phyloP scores from a whole-genome alignment of 257 asterid genomes.

The Cynanchum wilfordii region DNA sequence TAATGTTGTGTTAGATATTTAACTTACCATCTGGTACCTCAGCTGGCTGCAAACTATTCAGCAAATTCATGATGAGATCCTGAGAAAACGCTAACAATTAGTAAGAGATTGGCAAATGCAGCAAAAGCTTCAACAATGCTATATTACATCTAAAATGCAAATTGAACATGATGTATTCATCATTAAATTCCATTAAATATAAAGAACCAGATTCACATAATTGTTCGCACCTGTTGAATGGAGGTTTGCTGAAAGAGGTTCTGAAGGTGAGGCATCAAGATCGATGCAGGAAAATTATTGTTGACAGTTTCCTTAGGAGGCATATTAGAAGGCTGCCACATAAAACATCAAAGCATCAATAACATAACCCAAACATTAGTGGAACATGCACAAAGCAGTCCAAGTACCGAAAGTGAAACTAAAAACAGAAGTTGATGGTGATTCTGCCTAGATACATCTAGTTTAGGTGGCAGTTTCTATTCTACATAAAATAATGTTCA shows the following conservation, averaged over 20 bases:
- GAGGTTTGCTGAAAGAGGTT: conserved; percentile 95
- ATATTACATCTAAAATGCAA: conserved; percentile 1
- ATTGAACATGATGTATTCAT: not conserved
- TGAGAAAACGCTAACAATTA: conserved; percentile 27
- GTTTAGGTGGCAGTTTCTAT: not conserved
- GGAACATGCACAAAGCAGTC: conserved; percentile 11
- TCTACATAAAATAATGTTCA: not conserved
- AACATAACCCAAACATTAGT: conserved; percentile 4
- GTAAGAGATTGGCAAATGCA: conserved; percentile 15
- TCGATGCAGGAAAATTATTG: conserved; percentile 59
- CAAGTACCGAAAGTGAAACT: conserved; percentile 10
- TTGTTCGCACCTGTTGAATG: conserved; percentile 65
- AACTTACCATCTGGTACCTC: conserved; percentile 44
- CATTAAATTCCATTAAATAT: not conserved
- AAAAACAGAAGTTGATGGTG: not conserved
- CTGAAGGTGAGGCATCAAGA: conserved; percentile 93
- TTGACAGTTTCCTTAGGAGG: conserved; percentile 53
- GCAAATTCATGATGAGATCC: conserved; percentile 79
- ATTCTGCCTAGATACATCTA: not conserved
- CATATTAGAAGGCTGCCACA: conserved; percentile 61
- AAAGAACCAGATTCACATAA: not conserved
- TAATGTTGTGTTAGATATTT: not conserved
- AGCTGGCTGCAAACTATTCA: conserved; percentile 66
- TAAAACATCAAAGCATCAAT: conserved; percentile 14
- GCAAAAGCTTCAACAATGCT: not conserved